Conservation (phyloP, 2,329 filamentous ascomycete species). For the Colletotrichum tofieldiae region DNA sequence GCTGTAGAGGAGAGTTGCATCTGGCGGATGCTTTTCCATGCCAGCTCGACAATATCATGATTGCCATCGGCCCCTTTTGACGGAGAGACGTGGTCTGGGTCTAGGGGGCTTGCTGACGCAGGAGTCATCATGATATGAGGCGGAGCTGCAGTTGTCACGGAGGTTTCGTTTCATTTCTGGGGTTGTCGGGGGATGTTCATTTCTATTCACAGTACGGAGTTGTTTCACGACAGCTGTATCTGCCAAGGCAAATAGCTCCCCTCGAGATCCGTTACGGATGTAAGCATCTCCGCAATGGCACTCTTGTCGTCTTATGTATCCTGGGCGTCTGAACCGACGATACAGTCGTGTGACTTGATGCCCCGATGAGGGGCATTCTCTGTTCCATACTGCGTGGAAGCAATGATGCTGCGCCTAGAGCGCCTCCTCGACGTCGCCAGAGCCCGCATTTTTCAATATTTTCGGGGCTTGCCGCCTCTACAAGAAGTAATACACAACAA, state of each 20-base stretch:
- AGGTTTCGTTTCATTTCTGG: constrained; percentile 24
- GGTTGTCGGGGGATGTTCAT: neutral
- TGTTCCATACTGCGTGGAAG: neutral
- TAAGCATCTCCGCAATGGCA: neutral
- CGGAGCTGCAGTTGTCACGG: neutral
- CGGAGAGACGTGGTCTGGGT: neutral
- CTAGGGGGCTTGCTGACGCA: neutral
- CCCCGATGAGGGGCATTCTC: neutral
- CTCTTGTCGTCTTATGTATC: constrained; percentile 13
- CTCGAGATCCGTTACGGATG: constrained; percentile 12
- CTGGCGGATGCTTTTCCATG: neutral
- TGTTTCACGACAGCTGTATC: constrained; percentile 37
- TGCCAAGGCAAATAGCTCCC: constrained; percentile 9
- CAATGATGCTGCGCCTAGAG: neutral
- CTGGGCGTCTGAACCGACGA: neutral
- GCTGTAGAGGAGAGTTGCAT: neutral
- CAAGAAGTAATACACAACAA: neutral
- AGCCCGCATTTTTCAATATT: neutral
- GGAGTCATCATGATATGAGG: neutral
- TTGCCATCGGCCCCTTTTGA: neutral
- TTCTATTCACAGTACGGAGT: neutral
- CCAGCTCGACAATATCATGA: neutral
- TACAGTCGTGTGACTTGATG: neutral
- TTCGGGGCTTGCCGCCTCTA: neutral
- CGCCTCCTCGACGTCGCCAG: no score